Conservation (phyloP, 2,329 filamentous ascomycete genomes). For the Fusarium nelsonii region DNA sequence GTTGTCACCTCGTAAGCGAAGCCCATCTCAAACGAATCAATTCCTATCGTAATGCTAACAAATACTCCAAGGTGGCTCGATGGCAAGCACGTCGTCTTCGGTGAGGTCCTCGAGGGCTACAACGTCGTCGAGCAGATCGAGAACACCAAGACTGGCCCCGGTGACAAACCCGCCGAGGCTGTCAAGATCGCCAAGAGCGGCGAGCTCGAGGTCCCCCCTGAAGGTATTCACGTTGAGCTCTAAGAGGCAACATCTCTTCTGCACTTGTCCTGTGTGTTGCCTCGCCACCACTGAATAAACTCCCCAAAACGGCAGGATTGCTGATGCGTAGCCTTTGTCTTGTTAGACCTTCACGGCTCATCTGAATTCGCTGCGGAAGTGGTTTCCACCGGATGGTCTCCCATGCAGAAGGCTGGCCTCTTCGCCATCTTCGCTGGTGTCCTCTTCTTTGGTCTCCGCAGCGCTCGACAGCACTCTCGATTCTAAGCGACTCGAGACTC, state of each 20-base stretch:
- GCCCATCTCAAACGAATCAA: neutral
- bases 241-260: constrained; percentile 60
- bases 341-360: constrained; percentile 48
- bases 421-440: constrained; percentile 40
- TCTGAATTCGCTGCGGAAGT: constrained; percentile 41
- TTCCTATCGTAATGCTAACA: constrained; percentile 7
- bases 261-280: constrained; percentile 45
- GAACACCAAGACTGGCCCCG: constrained; percentile 70
- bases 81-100: constrained; percentile 87
- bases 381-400: constrained; percentile 38
- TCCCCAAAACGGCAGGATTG: constrained; percentile 42
- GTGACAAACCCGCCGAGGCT: constrained; percentile 75
- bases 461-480: constrained; percentile 39
- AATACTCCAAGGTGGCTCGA: constrained; percentile 76
- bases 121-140: constrained; percentile 85
- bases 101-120: constrained; percentile 88
- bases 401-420: constrained; percentile 42
- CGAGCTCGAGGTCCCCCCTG: constrained; percentile 83
- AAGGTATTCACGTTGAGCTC: constrained; percentile 95
- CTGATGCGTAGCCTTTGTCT: constrained; percentile 51
- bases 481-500: constrained; percentile 26
- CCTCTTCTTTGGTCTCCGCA: constrained; percentile 41
- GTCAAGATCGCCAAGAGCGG: constrained; percentile 87
- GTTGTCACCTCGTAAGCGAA: constrained; percentile 75
- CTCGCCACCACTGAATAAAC: constrained; percentile 33